Base-by-base conservation (phyloP, 73 alveolate genomes). In the Paramecium octaurelia region DNA sequence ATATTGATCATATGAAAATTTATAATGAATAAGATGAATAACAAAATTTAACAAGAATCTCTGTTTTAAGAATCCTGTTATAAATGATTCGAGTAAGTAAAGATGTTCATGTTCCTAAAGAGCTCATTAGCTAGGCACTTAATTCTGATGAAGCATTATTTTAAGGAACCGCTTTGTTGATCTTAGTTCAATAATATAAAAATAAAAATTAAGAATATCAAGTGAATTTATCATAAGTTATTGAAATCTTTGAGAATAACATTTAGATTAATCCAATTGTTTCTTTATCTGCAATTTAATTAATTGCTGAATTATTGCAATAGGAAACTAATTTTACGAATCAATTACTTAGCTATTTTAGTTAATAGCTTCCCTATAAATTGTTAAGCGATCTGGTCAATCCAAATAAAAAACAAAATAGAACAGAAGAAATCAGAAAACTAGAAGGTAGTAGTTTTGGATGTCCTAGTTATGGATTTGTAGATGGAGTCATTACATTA, bases 381-480 rank as follows among this genome's bases (percentile, higher is more conserved):
- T 86, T 58, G 3, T 38, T 93, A 40, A 88, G 64, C 21, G 93
- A 89, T 5, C 27, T 95, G 80, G 50, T 92, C 18, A 59, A 93
- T 91, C 94, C 97, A 69, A 76, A 92, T 57, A 92, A 64, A 59
- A 89, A 89, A 75, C 88, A 92, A 60, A 96, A 83, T 58, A 80
- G 92, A 50, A 93, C 92, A 71, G 98, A 98, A 73, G 99, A 97
- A 60, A 87, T 96, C 48, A 97, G 98, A 93, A 98, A 93, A 86
- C 88, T 98, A 48, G 99, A 97, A 92, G 99, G 99, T 57, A 95
- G 99, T 23, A 97, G 97, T 71, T 98, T 95, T 92, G 99, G 99
- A 6, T 97, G 98, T 73, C 97, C 98, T 54, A 95, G 93, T 71
- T 92, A 93, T 58, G 99, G 99, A 46, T 97, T 92, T 38, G 96